A percentile compares a stretch with the other conserved stretches of the same genome.
Conservation (phyloP, 2,329 filamentous ascomycete genomes). For the Stylonectria norvegica region DNA sequence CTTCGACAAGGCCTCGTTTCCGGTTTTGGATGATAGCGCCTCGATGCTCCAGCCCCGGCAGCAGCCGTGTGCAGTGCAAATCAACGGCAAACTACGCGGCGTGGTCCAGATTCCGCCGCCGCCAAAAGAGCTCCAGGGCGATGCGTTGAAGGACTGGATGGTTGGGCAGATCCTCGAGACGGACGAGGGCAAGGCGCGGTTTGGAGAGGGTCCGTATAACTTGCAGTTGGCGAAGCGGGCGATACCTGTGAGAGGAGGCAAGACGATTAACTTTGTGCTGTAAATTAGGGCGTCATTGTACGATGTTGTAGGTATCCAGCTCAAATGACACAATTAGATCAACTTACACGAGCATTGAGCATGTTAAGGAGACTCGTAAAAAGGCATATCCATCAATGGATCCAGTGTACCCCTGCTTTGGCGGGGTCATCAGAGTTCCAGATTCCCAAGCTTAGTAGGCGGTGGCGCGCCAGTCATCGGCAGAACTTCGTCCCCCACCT, state of each 20-base stretch:
- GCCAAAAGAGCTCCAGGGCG: conserved; percentile 38
- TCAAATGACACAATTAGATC: no score
- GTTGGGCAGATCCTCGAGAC: conserved; percentile 58
- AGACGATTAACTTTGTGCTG: conserved; percentile 71
- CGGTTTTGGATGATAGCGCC: conserved; percentile 47
- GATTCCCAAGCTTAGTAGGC: no score
- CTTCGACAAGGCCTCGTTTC: conserved; percentile 55
- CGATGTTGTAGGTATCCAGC: no score
- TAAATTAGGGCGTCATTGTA: no score
- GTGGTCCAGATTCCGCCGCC: conserved; percentile 60
- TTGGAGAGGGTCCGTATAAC: conserved; percentile 45
- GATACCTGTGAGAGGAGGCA: conserved; percentile 64
- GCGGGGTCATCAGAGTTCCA: no score
- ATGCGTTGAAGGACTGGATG: conserved; percentile 57
- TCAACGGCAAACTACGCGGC: conserved; percentile 76
- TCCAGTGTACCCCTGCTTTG: no score
- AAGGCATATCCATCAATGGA: no score
- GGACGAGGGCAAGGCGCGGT: conserved; percentile 55
- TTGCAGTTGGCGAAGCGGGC: conserved; percentile 57
- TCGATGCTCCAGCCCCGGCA: conserved; percentile 48
- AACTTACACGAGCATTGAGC: no score
- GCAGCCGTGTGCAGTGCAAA: conserved; percentile 63
- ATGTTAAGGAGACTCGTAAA: no score
- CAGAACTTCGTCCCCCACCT: conserved; percentile 36
- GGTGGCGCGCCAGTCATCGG: conserved; percentile 18